These are phyloP conservation scores for Blastocystis sp. DNA, from an alignment of 352 stramenopile genomes.

Conservation along the genomic window DNA sequence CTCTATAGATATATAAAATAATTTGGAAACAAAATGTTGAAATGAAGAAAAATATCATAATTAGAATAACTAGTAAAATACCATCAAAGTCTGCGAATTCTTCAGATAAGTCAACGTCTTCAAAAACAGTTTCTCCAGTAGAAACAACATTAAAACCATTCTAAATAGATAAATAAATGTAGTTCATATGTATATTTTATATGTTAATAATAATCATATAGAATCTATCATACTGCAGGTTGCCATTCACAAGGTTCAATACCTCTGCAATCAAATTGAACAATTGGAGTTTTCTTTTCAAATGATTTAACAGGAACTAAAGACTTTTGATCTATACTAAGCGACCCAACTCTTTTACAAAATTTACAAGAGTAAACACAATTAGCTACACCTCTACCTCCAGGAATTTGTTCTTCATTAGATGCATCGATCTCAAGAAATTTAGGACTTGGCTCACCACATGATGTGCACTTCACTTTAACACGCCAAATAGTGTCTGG, in stretches of 20 bases:
- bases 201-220: too few relatives aligned
- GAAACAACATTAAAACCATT: conserved; percentile 13
- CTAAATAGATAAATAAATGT: not conserved
- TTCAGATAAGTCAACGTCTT: conserved; percentile 30
- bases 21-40: too few relatives aligned
- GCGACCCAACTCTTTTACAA: conserved; percentile 8
- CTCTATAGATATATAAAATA: too few relatives aligned
- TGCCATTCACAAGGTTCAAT: conserved; percentile 1
- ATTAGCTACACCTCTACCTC: conserved; percentile 1
- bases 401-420: conserved; percentile 11
- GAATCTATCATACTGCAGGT: not conserved
- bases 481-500: conserved; percentile 16
- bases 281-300: not conserved
- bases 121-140: not conserved
- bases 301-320: not conserved
- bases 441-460: conserved; percentile 1
- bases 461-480: conserved; percentile 9
- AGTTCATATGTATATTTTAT: too few relatives aligned
- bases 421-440: conserved; percentile 3
- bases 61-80: too few relatives aligned
- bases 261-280: conserved; percentile 22
- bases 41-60: too few relatives aligned
- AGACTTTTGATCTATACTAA: conserved; percentile 10
- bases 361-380: conserved; percentile 32
- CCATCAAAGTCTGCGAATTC: conserved; percentile 35